Evolutionary conservation across 306 rosid species (phyloP).

Genomic region (Acacia confusa): DNA sequence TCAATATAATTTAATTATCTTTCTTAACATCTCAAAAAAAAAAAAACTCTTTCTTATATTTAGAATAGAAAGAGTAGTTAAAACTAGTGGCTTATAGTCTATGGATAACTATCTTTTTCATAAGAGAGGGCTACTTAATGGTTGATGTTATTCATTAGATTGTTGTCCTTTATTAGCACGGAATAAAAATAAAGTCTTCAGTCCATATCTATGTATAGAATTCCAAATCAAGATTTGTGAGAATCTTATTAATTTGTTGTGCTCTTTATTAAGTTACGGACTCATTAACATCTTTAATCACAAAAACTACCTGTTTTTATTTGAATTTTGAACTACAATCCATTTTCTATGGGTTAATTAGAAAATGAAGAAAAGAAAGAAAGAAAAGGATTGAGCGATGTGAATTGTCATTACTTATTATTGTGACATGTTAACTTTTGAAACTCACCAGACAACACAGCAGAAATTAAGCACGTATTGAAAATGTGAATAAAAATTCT

Average conservation of each 20-base stretch:
- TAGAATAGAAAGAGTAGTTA: too few relatives aligned
- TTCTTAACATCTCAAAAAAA: too few relatives aligned
- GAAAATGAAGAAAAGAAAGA: background rate
- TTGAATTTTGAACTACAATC: background rate
- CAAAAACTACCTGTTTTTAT: background rate
- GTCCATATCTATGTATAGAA: background rate
- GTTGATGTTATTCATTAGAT: slow-evolving; percentile 40
- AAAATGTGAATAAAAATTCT: background rate
- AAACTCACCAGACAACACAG: background rate
- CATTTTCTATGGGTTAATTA: background rate
- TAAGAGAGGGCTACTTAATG: background rate
- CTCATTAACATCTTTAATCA: background rate
- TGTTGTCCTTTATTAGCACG: slow-evolving; percentile 25
- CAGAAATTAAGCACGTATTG: background rate
- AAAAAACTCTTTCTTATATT: too few relatives aligned
- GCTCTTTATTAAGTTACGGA: background rate
- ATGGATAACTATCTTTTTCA: background rate
- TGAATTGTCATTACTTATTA: background rate
- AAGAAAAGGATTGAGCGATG: background rate
- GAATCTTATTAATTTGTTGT: background rate
- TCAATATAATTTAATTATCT: too few relatives aligned
- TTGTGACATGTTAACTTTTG: background rate
- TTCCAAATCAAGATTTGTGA: background rate
- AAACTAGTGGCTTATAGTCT: background rate
- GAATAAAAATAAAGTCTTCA: background rate